Base-by-base conservation (phyloP, 2,329 filamentous ascomycete genomes). In the Ceratocystis papillata region DNA sequence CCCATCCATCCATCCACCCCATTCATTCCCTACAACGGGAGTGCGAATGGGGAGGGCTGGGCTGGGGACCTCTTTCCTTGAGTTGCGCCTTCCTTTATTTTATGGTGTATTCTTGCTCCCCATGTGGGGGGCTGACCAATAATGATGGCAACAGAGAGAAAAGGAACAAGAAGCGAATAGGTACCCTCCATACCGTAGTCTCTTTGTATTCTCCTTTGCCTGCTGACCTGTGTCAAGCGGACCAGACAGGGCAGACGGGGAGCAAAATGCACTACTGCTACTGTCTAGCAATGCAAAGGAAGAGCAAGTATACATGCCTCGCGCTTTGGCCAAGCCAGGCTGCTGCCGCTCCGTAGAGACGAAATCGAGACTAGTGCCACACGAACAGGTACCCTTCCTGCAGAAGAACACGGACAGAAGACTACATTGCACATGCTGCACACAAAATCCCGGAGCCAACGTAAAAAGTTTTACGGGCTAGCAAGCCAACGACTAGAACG, bases 321-420 rank as follows among this genome's bases (percentile, higher is more conserved):
- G 28, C 53, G 53, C 53, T 57, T 57, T 30, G 53, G 53, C 53
- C 53, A 30, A 28, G 53, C 53, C 25, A 57, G 3, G 53, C 53
- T 57, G 22, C 30, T 57, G 53, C 53, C 53, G 53, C 30, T 30
- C 22, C 53, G 28, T 57, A 28, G 53, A 30, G 53, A 57, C 53
- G 37, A 28, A 57, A 57, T n/a, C 17, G 25, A 57, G 22, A 30
- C 53, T 30, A 57, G 22, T 33, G 17, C 53, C 28, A 57, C 15
- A 57, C 30, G 15, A 15, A 30, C 53, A 57, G 53, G 53, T 57
- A 57, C 53, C 53, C 53, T 30, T 57, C 53, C 53, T 57, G 53
- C 53, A 17, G 22, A 30, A 30, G 25, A 30, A 17, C 46, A 50
- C 17, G 22, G 53, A 57, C 22, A 57, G 12, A 28, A 28, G 45